Conservation (phyloP, 306 rosid species). For the Erythrophleum fordii region DNA sequence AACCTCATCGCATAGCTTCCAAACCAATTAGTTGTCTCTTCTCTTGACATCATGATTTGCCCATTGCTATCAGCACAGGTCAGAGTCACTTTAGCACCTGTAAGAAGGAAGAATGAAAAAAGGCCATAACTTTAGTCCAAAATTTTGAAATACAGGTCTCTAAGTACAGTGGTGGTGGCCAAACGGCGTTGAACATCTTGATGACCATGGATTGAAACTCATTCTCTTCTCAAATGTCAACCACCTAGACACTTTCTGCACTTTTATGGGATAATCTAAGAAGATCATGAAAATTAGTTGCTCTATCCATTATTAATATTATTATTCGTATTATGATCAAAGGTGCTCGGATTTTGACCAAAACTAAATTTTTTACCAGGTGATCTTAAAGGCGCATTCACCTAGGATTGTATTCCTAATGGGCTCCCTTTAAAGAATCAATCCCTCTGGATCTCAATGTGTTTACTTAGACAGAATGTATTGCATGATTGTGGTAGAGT, state of each 20-base stretch:
- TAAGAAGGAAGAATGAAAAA: conserved; percentile 12
- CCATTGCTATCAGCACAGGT: conserved; percentile 73
- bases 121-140: conserved; percentile 1
- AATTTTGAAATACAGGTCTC: neutral
- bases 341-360: neutral
- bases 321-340: neutral
- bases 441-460: neutral
- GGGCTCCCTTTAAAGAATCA: neutral
- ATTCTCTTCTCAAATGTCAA: neutral
- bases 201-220: neutral
- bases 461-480: neutral
- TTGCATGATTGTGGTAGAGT: neutral
- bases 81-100: conserved; percentile 80
- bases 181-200: neutral
- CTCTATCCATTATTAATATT: neutral
- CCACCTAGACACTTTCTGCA: neutral
- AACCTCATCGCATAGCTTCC: conserved; percentile 71
- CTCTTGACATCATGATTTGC: conserved; percentile 64
- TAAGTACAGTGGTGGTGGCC: neutral
- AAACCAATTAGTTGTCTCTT: conserved; percentile 79
- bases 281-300: neutral
- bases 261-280: neutral
- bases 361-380: neutral
- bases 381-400: neutral
- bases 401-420: neutral